Evolutionary conservation across 257 asterid genomes (phyloP).

Genomic region (Solanum raphanifolium): DNA sequence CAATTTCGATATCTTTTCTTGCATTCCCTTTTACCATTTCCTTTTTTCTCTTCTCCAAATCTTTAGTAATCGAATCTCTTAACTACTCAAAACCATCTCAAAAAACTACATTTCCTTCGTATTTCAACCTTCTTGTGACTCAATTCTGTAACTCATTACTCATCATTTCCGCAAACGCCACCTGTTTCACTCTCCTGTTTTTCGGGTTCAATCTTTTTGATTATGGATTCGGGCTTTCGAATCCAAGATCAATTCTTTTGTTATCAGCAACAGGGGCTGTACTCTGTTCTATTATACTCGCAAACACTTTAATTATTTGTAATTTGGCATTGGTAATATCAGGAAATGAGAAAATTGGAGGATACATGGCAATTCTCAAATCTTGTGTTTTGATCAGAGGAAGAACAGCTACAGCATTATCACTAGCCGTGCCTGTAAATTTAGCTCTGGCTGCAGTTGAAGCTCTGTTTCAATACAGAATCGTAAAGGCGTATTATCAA

Average conservation of each 20-base stretch:
- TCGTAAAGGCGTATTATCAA: conserved; percentile 21
- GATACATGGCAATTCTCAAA: conserved; percentile 32
- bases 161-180: conserved; percentile 39
- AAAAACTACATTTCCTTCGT: background rate
- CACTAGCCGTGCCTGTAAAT: conserved; percentile 33
- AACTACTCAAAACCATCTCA: background rate
- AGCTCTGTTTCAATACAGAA: conserved; percentile 50
- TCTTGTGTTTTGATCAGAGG: conserved; percentile 35
- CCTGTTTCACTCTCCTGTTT: conserved; percentile 32
- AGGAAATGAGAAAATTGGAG: conserved; percentile 38
- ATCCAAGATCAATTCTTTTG: conserved; percentile 7
- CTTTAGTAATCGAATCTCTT: conserved; percentile 28
- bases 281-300: conserved; percentile 39
- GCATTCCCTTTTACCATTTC: conserved; percentile 54
- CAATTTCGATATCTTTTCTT: conserved; percentile 37
- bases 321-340: conserved; percentile 41
- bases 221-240: conserved; percentile 17
- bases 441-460: conserved; percentile 40
- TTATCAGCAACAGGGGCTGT: conserved; percentile 31
- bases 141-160: conserved; percentile 43
- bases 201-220: conserved; percentile 28
- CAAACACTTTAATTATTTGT: conserved; percentile 38
- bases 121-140: conserved; percentile 18
- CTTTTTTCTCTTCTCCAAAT: conserved; percentile 56
- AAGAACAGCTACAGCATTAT: conserved; percentile 47